These are phyloP conservation scores for Pedinophyceae sp. DNA, from an alignment of 139 green algal genomes.

Conservation along the genomic window DNA sequence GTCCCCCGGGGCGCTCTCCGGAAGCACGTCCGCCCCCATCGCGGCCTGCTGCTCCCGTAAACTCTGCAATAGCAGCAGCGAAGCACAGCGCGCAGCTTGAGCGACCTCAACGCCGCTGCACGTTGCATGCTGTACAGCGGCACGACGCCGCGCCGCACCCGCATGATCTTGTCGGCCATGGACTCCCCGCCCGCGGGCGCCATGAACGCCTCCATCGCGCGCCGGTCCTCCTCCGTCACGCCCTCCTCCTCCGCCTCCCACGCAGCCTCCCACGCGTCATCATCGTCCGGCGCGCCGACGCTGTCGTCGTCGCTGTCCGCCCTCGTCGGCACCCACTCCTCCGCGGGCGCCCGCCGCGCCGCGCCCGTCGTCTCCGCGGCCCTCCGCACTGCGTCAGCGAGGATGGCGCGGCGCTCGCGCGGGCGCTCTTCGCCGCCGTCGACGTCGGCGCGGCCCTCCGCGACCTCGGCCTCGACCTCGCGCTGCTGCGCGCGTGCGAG, in stretches of 20 bases:
- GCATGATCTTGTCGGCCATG: not conserved
- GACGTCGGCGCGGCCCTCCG: not conserved
- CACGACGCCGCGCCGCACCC: not conserved
- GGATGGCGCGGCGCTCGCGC: not conserved
- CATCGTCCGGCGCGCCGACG: not conserved
- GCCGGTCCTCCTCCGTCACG: not conserved
- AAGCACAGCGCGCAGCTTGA: constrained; percentile 40
- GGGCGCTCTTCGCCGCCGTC: not conserved
- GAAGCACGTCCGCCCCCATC: constrained; percentile 8
- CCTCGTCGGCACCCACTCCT: not conserved
- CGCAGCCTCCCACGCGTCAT: not conserved
- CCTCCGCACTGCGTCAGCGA: not conserved
- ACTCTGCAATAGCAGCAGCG: constrained; percentile 69
- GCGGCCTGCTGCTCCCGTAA: constrained; percentile 38
- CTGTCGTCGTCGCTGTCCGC: not conserved
- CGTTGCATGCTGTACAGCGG: constrained; percentile 5
- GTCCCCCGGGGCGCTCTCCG: not conserved
- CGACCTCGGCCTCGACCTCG: not conserved
- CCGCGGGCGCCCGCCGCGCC: too few species aligned
- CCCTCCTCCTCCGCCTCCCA: constrained; percentile 9
- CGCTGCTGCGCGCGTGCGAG: not conserved
- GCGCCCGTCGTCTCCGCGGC: too few species aligned
- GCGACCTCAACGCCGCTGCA: constrained; percentile 9
- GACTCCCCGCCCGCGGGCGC: constrained; percentile 9
- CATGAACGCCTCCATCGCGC: constrained; percentile 10